Conservation (phyloP, 176 grass and related monocot genomes). For the Carex littledalei region DNA sequence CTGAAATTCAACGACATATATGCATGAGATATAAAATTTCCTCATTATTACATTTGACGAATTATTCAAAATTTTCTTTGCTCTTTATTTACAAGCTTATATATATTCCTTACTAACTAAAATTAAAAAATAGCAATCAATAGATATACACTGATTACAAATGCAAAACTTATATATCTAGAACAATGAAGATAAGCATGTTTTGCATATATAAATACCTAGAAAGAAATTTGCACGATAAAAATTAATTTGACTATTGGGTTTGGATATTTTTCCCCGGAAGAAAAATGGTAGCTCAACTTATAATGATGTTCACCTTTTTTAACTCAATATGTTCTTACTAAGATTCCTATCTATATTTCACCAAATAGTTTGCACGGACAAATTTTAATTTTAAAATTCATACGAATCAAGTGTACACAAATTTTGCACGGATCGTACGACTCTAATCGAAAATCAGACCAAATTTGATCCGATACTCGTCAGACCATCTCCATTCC, state of each 20-base stretch:
- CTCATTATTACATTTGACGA: too few relatives aligned
- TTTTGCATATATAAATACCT: background rate
- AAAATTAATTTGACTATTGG: background rate
- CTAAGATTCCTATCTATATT: background rate
- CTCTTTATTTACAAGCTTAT: background rate
- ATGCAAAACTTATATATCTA: background rate
- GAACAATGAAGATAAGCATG: background rate
- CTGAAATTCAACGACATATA: too few relatives aligned
- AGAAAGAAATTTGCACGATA: background rate
- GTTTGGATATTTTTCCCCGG: background rate
- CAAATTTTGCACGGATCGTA: too few relatives aligned
- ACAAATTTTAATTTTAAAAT: background rate
- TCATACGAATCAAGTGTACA: too few relatives aligned
- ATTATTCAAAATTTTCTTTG: background rate
- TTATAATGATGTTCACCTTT: background rate
- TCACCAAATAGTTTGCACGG: background rate
- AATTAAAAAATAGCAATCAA: background rate
- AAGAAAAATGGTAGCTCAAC: background rate
- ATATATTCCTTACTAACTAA: background rate
- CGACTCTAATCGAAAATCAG: too few relatives aligned
- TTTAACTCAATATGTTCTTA: background rate
- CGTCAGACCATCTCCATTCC: too few relatives aligned
- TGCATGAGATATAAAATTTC: too few relatives aligned
- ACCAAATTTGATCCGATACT: too few relatives aligned
- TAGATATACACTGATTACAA: background rate